Evolutionary conservation across 169 alveolate species (phyloP), one percentile per base, ranked within the genome.

Genomic region (Eimeria sp.): DNA sequence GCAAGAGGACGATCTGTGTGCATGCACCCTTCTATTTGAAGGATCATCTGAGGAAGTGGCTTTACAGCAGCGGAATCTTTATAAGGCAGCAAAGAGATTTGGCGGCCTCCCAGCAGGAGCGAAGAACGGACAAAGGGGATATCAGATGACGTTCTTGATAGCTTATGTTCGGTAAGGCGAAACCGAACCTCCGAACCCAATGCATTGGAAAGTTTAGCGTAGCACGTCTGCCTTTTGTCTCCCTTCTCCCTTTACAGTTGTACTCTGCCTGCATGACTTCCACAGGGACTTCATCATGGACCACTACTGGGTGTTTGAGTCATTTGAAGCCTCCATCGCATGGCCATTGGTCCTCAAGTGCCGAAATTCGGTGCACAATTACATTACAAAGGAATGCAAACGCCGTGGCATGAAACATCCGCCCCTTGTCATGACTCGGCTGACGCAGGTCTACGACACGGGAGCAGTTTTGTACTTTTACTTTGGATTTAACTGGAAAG

Each of bases 401-500:
- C 95, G 96, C 14, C 72, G 86, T 80, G 98, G 98, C 70, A 96
- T 98, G 3, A 93, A 94, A 49, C 93, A 92, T 89, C 95, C 95
- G 14, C 98, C 98, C 40, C 96, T 98, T 67, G 96, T 98, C 45
- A 96, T 98, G 70, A 94, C 96, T 88, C 96, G 99, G 95, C 98
- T 98, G 84, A 97, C 98, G 72, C 97, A 98, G 95, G 96, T 98
- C 43, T 98, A 98, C 95, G 98, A 97, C 94, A 96, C 98, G 75
- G 99, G 99, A 47, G 98, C 98, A 49, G 97, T 97, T 58, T 97
- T 98, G 94, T 98, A 98, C 95, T 97, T 98, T 70, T 98, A 98
- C 97, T 98, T 98, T 83, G 98, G 98, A 9, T 97, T 97, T 72
- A 84, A 76, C 43, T 96, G 95, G 75, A 78, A 83, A 40, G 98